Percentiles rank a stretch among this genome's conserved stretches.
Conservation (phyloP, 306 rosid genomes). For the Sechiopsis laciniata region DNA sequence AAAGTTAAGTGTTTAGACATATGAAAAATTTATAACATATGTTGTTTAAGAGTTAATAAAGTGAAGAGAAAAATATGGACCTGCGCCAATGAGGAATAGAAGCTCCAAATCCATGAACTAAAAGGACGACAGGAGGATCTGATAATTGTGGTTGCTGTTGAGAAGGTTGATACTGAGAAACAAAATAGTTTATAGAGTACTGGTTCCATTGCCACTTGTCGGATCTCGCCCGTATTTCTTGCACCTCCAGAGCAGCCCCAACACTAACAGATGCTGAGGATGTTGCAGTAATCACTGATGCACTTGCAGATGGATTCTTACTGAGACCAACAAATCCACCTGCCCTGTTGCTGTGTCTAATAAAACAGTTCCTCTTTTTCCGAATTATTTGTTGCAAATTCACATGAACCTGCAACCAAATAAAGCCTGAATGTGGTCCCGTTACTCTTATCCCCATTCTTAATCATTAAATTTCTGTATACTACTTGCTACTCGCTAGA, state of each 20-base stretch:
- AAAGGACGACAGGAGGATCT: conserved; percentile 57
- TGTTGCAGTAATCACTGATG: conserved; percentile 25
- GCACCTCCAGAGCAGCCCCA: conserved; percentile 33
- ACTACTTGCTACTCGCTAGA: neutral
- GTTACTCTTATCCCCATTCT: conserved; percentile 22
- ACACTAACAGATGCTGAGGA: conserved; percentile 22
- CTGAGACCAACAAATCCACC: neutral
- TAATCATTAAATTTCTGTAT: neutral
- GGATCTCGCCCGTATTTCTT: conserved; percentile 46
- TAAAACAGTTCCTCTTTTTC: conserved; percentile 1
- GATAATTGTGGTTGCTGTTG: conserved; percentile 17
- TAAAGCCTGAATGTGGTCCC: conserved; percentile 24
- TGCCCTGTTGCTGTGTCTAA: neutral
- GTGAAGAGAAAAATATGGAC: conserved; percentile 35
- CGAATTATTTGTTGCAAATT: conserved; percentile 10
- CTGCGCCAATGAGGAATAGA: conserved; percentile 95
- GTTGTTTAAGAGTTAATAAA: too few species aligned
- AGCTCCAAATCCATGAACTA: conserved; percentile 95
- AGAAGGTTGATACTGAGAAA: conserved; percentile 37
- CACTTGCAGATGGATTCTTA: conserved; percentile 26
- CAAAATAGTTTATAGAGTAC: conserved; percentile 59
- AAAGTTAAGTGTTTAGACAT: too few species aligned
- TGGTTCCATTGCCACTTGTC: conserved; percentile 67
- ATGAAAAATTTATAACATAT: too few species aligned
- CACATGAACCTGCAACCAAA: conserved; percentile 13